Evolutionary conservation across 768 basidiomycete species (phyloP).

Genomic region (Mycena haematopus): DNA sequence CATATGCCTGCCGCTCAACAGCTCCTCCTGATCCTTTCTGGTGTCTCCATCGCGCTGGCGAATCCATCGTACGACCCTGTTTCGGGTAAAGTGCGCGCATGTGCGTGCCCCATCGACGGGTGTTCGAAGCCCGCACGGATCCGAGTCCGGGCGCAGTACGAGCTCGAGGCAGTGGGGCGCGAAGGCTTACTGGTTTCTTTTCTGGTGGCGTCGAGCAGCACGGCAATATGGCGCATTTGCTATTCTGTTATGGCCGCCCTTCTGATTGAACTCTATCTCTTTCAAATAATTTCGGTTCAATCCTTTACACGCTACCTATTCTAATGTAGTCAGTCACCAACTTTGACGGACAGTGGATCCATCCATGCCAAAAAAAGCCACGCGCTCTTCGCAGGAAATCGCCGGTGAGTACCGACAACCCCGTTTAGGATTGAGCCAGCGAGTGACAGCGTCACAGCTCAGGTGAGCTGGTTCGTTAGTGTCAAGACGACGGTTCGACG

Average conservation of each 20-base stretch:
- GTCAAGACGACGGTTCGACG: background rate
- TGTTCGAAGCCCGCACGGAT: background rate
- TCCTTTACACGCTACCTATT: background rate
- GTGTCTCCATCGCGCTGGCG: background rate
- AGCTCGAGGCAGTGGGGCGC: slow-evolving; percentile 11
- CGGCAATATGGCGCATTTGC: background rate
- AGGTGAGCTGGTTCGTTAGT: background rate
- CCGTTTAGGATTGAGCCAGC: slow-evolving; percentile 1
- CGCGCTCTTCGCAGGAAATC: slow-evolving; percentile 8
- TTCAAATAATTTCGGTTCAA: background rate
- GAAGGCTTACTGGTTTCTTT: slow-evolving; percentile 2
- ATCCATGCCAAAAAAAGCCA: slow-evolving; percentile 10
- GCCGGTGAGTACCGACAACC: slow-evolving; percentile 1
- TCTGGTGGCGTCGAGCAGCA: slow-evolving; percentile 4
- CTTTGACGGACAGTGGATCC: background rate
- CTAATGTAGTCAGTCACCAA: background rate
- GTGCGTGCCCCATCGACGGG: background rate
- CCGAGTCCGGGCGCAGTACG: slow-evolving; percentile 4
- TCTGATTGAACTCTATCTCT: slow-evolving; percentile 8
- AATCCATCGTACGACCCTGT: slow-evolving; percentile 9
- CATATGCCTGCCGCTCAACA: background rate
- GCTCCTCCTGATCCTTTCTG: background rate
- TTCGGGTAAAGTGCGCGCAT: slow-evolving; percentile 13
- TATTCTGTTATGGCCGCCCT: background rate
- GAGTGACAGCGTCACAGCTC: slow-evolving; percentile 1